phyloP scores from a whole-genome alignment of 371 early-diverging fungal genomes.

The Mortierella sp. region DNA sequence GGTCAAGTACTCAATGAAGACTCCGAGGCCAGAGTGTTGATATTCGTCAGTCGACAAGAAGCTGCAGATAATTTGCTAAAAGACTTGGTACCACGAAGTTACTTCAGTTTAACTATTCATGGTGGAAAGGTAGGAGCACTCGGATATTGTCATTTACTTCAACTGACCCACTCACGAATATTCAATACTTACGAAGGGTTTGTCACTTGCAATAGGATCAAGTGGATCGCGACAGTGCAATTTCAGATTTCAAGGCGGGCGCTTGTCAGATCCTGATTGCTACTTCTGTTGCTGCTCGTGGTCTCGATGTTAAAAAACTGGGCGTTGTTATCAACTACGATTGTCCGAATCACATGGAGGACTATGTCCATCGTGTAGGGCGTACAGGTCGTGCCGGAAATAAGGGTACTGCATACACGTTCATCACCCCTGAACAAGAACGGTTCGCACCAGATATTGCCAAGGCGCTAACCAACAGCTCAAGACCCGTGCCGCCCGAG shows the following conservation, averaged over 20 bases:
- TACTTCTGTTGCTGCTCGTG: constrained; percentile 99
- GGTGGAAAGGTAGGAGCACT: constrained; percentile 83
- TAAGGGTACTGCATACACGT: constrained; percentile 96
- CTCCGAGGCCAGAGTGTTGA: constrained; percentile 75
- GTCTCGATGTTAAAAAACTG: constrained; percentile 97
- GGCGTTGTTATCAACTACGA: constrained; percentile 98
- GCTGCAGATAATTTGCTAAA: constrained; percentile 91
- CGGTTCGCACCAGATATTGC: constrained; percentile 93
- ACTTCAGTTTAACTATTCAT: constrained; percentile 93
- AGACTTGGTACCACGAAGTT: constrained; percentile 87
- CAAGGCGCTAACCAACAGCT: constrained; percentile 87
- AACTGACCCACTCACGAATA: too few relatives aligned
- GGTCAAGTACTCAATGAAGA: constrained; percentile 79
- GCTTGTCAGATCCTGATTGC: constrained; percentile 93
- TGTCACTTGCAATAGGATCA: constrained; percentile 71
- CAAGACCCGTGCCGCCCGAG: constrained; percentile 77
- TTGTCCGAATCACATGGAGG: constrained; percentile 98
- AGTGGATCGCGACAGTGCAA: constrained; percentile 93
- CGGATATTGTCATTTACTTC: background rate
- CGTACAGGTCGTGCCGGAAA: constrained; percentile 99
- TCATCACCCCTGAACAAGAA: constrained; percentile 94
- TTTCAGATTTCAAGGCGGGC: constrained; percentile 93
- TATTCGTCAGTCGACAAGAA: constrained; percentile 97
- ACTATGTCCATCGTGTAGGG: constrained; percentile 99
- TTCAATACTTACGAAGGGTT: too few relatives aligned